Conservation (phyloP, 2,329 filamentous ascomycete species). For the Fusarium sp. region DNA sequence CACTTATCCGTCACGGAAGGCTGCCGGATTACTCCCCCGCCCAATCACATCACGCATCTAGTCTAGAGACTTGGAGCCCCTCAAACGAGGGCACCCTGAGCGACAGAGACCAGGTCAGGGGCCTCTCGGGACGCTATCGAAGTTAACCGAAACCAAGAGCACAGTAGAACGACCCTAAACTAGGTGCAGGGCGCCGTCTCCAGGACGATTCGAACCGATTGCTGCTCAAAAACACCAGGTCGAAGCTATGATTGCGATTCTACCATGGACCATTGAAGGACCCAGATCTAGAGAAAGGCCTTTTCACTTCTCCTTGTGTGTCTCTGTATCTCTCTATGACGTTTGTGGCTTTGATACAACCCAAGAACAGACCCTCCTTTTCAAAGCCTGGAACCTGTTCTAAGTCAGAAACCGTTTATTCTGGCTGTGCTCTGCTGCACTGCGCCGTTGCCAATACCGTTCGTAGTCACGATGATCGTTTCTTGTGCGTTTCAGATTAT, state of each 20-base stretch:
- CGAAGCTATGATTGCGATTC: neutral
- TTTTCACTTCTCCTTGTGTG: neutral
- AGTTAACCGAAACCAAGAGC: slow-evolving; percentile 9
- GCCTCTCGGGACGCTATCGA: slow-evolving; percentile 24
- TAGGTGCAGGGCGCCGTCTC: slow-evolving; percentile 9
- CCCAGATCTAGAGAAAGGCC: neutral
- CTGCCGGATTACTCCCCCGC: slow-evolving; percentile 13
- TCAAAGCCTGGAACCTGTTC: neutral
- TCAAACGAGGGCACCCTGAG: slow-evolving; percentile 23
- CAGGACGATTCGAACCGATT: neutral
- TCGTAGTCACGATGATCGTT: neutral
- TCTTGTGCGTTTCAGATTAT: slow-evolving; percentile 40
- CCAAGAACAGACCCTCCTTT: neutral
- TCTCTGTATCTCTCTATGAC: slow-evolving; percentile 5
- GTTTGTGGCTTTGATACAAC: slow-evolving; percentile 19
- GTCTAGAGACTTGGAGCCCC: neutral
- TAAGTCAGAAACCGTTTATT: neutral
- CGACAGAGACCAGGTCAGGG: slow-evolving; percentile 16
- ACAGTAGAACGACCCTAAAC: neutral
- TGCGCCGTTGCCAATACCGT: neutral
- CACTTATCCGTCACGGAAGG: slow-evolving; percentile 31
- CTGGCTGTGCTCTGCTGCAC: neutral
- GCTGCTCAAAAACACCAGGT: neutral
- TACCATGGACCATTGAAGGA: neutral
- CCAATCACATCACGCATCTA: slow-evolving; percentile 20